Conservation (phyloP, 768 basidiomycete genomes). For the Xerocomellus amylosporus region DNA sequence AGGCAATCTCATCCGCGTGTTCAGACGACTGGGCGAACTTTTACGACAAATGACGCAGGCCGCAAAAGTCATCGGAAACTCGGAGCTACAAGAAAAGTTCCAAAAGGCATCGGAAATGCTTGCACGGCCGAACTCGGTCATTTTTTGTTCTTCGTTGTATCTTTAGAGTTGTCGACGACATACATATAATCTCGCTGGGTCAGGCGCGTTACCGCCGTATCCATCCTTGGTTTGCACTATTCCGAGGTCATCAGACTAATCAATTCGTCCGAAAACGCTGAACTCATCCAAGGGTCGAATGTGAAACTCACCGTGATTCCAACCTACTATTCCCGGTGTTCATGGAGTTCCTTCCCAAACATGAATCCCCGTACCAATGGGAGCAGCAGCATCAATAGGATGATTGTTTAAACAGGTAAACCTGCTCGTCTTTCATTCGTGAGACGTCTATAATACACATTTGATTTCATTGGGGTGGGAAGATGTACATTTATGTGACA, state of each 20-base stretch:
- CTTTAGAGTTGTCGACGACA: slow-evolving; percentile 39
- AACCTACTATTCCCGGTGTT: too few species aligned
- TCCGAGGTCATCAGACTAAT: too few species aligned
- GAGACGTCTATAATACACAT: slow-evolving; percentile 5
- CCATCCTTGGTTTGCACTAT: too few species aligned
- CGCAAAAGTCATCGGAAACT: slow-evolving; percentile 95
- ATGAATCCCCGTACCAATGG: too few species aligned
- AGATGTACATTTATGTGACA: not conserved
- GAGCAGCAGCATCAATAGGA: too few species aligned
- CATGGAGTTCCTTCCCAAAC: too few species aligned
- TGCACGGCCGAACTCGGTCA: slow-evolving; percentile 90
- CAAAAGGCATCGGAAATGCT: slow-evolving; percentile 90
- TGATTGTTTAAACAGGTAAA: too few species aligned
- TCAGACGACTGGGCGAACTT: slow-evolving; percentile 90
- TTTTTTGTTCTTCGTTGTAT: slow-evolving; percentile 86
- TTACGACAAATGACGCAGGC: slow-evolving; percentile 95
- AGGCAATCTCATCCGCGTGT: slow-evolving; percentile 93
- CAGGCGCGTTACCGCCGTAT: too few species aligned
- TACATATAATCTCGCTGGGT: not conserved
- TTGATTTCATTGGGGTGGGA: not conserved
- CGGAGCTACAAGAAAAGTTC: slow-evolving; percentile 91
- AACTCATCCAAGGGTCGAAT: too few species aligned
- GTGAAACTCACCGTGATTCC: too few species aligned
- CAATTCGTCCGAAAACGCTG: too few species aligned
- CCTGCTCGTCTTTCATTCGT: not conserved